Conservation (phyloP, 768 basidiomycete species). For the Tulasnella sp. region DNA sequence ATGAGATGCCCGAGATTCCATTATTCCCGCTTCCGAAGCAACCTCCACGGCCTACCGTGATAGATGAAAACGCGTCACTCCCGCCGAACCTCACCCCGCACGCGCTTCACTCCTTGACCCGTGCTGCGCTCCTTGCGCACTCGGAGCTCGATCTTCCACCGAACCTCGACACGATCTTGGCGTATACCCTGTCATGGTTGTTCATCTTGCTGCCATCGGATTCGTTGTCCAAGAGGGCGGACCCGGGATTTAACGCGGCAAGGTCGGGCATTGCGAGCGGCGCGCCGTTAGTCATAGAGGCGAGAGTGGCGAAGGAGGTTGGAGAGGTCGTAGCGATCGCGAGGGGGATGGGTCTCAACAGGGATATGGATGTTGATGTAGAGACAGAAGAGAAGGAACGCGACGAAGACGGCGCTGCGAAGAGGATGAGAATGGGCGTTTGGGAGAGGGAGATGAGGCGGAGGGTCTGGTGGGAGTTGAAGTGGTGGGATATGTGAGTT, state of each 20-base stretch:
- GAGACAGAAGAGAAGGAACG: neutral
- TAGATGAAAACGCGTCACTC: neutral
- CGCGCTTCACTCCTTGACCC: neutral
- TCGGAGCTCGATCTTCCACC: neutral
- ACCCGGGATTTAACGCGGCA: conserved; percentile 19
- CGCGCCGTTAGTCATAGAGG: neutral
- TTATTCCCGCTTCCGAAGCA: neutral
- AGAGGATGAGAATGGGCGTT: conserved; percentile 1
- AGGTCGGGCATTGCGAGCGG: conserved; percentile 20
- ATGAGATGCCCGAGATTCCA: neutral
- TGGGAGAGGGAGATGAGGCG: conserved; percentile 33
- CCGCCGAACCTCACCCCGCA: neutral
- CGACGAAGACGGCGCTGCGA: neutral
- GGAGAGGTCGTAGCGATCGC: conserved; percentile 62
- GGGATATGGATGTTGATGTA: conserved; percentile 30
- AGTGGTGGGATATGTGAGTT: conserved; percentile 65
- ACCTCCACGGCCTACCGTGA: neutral
- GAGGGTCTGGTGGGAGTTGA: conserved; percentile 68
- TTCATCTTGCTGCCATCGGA: conserved; percentile 5
- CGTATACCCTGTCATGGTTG: neutral
- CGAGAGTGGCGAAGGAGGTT: conserved; percentile 26
- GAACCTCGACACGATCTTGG: neutral
- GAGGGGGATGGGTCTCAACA: conserved; percentile 46
- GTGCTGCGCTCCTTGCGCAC: conserved; percentile 1
- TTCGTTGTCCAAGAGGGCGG: conserved; percentile 19